Percentiles rank a stretch among this genome's conserved stretches.
Evolutionary conservation across 2,329 filamentous ascomycete genomes (phyloP).

Genomic region (Talaromyces rugulosus): DNA sequence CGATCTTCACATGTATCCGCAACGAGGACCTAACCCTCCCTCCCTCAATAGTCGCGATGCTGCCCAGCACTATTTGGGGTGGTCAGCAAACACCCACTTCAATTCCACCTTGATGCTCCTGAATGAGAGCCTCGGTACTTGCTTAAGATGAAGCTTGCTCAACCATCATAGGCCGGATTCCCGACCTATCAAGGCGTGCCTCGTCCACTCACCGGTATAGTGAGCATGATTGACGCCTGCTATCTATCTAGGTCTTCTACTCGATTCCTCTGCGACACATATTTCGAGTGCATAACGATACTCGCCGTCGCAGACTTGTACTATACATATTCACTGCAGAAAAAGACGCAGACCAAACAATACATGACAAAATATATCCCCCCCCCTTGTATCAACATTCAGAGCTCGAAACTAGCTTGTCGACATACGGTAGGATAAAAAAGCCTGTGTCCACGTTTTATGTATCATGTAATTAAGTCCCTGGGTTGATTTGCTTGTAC

Average conservation of each 20-base stretch:
- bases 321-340: neutral
- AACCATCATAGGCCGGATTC: neutral
- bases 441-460: too few relatives aligned
- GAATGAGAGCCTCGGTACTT: constrained; percentile 46
- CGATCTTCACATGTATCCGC: neutral
- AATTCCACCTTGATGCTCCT: constrained; percentile 42
- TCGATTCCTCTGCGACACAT: neutral
- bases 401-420: too few relatives aligned
- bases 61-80: constrained; percentile 26
- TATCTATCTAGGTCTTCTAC: neutral
- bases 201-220: neutral
- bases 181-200: neutral
- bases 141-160: constrained; percentile 27
- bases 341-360: neutral
- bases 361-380: neutral
- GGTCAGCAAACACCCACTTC: constrained; percentile 37
- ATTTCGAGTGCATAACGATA: neutral
- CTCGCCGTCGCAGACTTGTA: neutral
- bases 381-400: too few relatives aligned
- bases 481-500: neutral
- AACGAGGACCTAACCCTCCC: neutral
- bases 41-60: constrained; percentile 24
- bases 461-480: too few relatives aligned
- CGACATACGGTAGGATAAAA: too few relatives aligned
- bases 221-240: constrained; percentile 16